Percentiles rank a stretch among this genome's conserved stretches.
phyloP scores from a whole-genome alignment of 2,329 filamentous ascomycete genomes.

The Dichotomopilus funicola region DNA sequence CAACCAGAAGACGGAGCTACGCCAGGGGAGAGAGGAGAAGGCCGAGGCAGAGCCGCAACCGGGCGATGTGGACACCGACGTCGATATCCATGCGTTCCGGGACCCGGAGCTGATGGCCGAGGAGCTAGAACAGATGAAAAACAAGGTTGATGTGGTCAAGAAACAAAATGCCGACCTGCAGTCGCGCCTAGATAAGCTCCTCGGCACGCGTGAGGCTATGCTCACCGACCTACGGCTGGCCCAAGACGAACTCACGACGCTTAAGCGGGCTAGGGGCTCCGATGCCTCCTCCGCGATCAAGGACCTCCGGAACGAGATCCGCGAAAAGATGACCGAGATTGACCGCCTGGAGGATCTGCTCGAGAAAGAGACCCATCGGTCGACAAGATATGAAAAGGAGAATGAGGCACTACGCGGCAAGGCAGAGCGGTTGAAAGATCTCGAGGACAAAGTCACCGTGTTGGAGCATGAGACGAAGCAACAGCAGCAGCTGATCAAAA shows the following conservation, averaged over 20 bases:
- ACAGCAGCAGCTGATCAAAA: conserved; percentile 32
- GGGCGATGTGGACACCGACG: conserved; percentile 26
- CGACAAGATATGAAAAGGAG: conserved; percentile 42
- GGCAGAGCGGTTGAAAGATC: conserved; percentile 43
- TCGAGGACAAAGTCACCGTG: conserved; percentile 54
- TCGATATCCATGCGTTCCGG: conserved; percentile 27
- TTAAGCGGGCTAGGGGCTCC: conserved; percentile 48
- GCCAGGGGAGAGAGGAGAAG: conserved; percentile 19
- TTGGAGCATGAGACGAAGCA: conserved; percentile 46
- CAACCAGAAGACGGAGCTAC: conserved; percentile 20
- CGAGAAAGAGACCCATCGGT: conserved; percentile 44
- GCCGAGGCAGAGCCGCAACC: conserved; percentile 7
- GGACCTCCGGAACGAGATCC: conserved; percentile 50
- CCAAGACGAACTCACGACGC: conserved; percentile 47
- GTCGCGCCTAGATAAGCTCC: conserved; percentile 52
- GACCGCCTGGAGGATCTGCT: conserved; percentile 61
- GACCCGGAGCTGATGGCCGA: conserved; percentile 53
- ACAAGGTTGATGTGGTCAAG: conserved; percentile 46
- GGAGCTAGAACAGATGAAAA: conserved; percentile 45
- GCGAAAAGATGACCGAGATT: conserved; percentile 53
- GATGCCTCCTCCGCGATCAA: conserved; percentile 46
- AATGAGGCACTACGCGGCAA: conserved; percentile 41
- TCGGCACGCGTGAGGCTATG: conserved; percentile 58
- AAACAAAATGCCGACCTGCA: conserved; percentile 54
- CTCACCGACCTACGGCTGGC: conserved; percentile 55